Evolutionary conservation across 2,329 filamentous ascomycete genomes (phyloP), one percentile per base, ranked within the genome.

Genomic region (Furcasterigmium sp.): DNA sequence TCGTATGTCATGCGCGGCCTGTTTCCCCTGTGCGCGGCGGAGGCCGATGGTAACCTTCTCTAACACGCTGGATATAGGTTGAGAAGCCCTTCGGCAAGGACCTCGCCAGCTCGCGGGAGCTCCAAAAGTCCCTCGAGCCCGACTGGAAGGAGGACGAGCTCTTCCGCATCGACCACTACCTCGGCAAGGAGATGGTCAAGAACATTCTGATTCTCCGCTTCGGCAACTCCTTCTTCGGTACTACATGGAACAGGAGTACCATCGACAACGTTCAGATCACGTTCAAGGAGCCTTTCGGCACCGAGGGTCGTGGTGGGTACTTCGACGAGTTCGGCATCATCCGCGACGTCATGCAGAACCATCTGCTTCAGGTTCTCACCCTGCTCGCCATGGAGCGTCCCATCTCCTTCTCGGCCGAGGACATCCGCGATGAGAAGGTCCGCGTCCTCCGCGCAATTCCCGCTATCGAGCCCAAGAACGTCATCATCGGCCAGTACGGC

Each of bases 121-220:
- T 98, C 48, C 91, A 97, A 64, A 90, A 87, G 67, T 94, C 93
- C 8, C 81, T 98, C 51, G 88, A 91, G 62, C 93, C 93, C 35
- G 90, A 98, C 72, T 98, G 93, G 94, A 93, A 87, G 61, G 94
- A 98, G 70, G 91, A 97, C 42, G 93, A 98, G 72, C 84, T 98
- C 54, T 98, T 94, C 83, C 90, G 93, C 62, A 98, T 98, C 60
- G 93, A 98, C 67, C 93, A 98, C 73, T 98, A 98, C 69, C 82
- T 98, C 38, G 94, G 94, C 59, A 98, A 98, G 78, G 93, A 98
- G 72, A 98, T 98, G 93, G 93, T 98, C 59, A 98, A 98, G 83
- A 98, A 98, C 72, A 94, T 98, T 55, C 78, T 98, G 53, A 96
- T 98, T 56, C 80, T 98, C 54, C 82, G 94, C 63, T 98, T 98